Conservation (phyloP, 345 rosid genomes). For the Citrus maxima region DNA sequence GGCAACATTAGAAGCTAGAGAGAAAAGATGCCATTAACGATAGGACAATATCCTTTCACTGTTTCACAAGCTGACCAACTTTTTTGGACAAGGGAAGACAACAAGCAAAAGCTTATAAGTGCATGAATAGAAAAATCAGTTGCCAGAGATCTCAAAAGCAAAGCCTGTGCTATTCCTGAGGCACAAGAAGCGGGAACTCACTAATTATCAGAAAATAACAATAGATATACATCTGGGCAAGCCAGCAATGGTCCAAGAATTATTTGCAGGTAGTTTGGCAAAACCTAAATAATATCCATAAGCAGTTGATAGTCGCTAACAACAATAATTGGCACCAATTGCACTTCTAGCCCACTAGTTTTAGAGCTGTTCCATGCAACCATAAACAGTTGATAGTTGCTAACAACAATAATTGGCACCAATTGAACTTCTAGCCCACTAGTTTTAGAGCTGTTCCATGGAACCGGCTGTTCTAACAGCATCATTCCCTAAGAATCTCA, state of each 20-base stretch:
- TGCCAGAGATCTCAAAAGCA: background rate
- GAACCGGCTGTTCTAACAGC: background rate
- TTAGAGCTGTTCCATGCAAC: background rate
- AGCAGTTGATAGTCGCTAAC: background rate
- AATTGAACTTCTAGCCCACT: background rate
- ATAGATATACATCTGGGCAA: background rate
- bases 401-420: background rate
- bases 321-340: background rate
- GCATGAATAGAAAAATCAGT: background rate
- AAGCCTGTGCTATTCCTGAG: too few relatives aligned
- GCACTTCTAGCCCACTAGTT: background rate
- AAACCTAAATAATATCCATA: background rate
- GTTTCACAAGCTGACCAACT: background rate
- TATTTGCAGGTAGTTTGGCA: background rate
- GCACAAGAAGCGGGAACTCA: background rate
- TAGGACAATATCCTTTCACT: background rate
- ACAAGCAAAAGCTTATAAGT: background rate
- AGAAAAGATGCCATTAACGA: slow-evolving; percentile 11
- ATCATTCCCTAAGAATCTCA: background rate
- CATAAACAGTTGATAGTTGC: background rate
- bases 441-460: background rate
- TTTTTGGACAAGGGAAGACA: background rate
- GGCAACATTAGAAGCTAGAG: background rate
- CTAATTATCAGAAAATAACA: background rate
- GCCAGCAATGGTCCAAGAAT: background rate